phyloP scores from a whole-genome alignment of 2,329 filamentous ascomycete species.

The Fusarium nygamai region DNA sequence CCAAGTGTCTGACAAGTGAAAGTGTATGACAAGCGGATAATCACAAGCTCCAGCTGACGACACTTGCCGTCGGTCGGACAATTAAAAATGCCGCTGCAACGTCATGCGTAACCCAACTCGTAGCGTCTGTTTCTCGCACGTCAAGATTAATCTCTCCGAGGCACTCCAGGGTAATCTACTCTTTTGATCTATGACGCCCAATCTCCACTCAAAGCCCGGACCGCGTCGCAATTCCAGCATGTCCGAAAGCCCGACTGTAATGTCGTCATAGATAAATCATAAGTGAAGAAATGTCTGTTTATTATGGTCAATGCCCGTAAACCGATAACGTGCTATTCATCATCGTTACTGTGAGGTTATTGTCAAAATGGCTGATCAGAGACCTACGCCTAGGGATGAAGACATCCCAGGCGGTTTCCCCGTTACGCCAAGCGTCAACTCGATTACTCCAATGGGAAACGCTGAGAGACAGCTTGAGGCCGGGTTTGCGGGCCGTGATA shows the following conservation, averaged over 20 bases:
- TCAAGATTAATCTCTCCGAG: not conserved
- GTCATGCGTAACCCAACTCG: not conserved
- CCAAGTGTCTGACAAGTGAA: no score
- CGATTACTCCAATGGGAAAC: constrained; percentile 17
- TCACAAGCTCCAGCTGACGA: not conserved
- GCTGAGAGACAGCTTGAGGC: constrained; percentile 18
- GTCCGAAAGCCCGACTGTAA: constrained; percentile 31
- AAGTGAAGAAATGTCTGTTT: not conserved
- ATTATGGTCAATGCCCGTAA: not conserved
- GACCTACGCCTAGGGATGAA: constrained; percentile 37
- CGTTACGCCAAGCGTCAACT: constrained; percentile 35
- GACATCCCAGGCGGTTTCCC: constrained; percentile 43
- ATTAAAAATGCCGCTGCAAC: not conserved
- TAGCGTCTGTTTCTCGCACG: not conserved
- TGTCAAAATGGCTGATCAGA: constrained; percentile 30
- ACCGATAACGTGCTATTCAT: not conserved
- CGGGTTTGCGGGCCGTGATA: constrained; percentile 13
- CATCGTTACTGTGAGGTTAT: not conserved
- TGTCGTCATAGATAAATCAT: constrained; percentile 33
- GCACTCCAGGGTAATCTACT: not conserved
- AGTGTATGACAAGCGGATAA: not conserved
- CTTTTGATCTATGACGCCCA: constrained; percentile 22
- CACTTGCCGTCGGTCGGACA: not conserved
- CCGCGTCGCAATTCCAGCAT: constrained; percentile 11
- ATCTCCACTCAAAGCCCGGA: constrained; percentile 2